Conservation (phyloP, 257 asterid genomes). For the Salvia rosmarinus region DNA sequence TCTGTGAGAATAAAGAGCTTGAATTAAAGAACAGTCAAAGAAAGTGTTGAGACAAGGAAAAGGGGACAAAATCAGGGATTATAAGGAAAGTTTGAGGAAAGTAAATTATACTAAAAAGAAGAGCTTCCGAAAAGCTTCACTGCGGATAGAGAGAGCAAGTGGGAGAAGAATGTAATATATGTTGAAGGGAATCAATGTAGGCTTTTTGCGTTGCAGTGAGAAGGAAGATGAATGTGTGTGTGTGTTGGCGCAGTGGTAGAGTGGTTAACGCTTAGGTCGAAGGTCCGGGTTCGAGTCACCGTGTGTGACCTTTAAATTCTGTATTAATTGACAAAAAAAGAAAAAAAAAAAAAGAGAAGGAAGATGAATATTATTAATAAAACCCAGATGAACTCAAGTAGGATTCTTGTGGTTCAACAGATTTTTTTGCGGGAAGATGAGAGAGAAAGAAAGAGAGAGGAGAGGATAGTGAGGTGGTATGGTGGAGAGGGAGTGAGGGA, state of each 20-base stretch:
- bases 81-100: slow-evolving; percentile 30
- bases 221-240: slow-evolving; percentile 7
- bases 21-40: slow-evolving; percentile 41
- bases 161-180: background rate
- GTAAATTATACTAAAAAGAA: slow-evolving; percentile 23
- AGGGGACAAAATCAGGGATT: slow-evolving; percentile 30
- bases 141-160: slow-evolving; percentile 1
- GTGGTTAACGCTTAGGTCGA: no score
- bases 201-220: slow-evolving; percentile 6
- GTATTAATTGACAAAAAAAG: no score
- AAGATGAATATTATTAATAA: slow-evolving; percentile 20
- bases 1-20: slow-evolving; percentile 57
- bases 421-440: slow-evolving; percentile 18
- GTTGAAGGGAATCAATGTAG: slow-evolving; percentile 17
- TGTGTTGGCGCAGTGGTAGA: no score
- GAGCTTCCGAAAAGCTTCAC: slow-evolving; percentile 28
- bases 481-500: background rate
- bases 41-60: slow-evolving; percentile 31
- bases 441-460: no score
- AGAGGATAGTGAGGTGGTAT: no score
- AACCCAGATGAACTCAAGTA: slow-evolving; percentile 30
- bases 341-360: no score
- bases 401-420: slow-evolving; percentile 27
- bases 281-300: no score
- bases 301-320: no score